Evolutionary conservation across 2,329 filamentous ascomycete genomes (phyloP).

Genomic region (Aspergillus amoenus): DNA sequence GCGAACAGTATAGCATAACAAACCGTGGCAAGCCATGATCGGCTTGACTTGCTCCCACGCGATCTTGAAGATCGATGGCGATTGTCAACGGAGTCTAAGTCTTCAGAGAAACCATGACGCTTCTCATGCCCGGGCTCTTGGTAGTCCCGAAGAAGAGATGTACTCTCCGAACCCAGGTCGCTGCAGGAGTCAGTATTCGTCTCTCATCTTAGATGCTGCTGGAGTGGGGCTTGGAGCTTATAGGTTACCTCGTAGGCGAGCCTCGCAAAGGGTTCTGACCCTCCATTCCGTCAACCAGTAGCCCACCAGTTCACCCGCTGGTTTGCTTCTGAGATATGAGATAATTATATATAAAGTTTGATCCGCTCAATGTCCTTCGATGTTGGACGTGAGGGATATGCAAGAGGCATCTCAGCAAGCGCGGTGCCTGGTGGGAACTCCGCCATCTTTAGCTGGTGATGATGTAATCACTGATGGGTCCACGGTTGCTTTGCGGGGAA

Average conservation of each 20-base stretch:
- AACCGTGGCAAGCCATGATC: constrained; percentile 7
- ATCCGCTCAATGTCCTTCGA: neutral
- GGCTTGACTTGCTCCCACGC: neutral
- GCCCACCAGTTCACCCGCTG: neutral
- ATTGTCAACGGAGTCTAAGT: neutral
- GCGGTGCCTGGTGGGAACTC: too few species aligned
- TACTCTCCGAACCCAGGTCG: constrained; percentile 8
- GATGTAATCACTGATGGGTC: too few species aligned
- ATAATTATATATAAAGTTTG: neutral
- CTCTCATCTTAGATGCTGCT: neutral
- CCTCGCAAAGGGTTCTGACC: constrained; percentile 2
- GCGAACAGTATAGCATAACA: constrained; percentile 9
- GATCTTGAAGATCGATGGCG: neutral
- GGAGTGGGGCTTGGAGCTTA: neutral
- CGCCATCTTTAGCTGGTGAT: too few species aligned
- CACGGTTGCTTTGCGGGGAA: too few species aligned
- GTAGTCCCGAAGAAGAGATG: constrained; percentile 7
- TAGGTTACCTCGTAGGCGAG: constrained; percentile 13
- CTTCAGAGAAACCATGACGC: neutral
- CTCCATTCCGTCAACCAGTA: constrained; percentile 8
- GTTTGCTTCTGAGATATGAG: neutral
- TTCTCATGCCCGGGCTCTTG: constrained; percentile 10
- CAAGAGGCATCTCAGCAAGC: too few species aligned
- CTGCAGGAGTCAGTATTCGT: constrained; percentile 3
- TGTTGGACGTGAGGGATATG: neutral